Percentiles rank a stretch among this genome's conserved stretches.
Evolutionary conservation across 2,329 filamentous ascomycete species (phyloP).

Genomic region (Phyllosticta paracitricarpa): DNA sequence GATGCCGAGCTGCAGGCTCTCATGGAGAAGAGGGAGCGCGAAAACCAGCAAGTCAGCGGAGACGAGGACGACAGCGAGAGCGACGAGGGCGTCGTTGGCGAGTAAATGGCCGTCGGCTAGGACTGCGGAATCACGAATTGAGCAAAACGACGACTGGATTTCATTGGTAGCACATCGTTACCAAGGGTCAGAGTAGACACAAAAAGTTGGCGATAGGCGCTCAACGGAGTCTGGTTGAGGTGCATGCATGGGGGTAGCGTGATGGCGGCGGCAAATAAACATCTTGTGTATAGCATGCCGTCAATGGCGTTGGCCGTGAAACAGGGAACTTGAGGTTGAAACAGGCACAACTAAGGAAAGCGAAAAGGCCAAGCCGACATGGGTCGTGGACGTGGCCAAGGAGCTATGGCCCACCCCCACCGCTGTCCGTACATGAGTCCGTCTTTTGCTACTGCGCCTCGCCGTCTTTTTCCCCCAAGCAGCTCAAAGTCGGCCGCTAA

Average conservation of each 20-base stretch:
- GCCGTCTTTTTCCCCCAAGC: slow-evolving; percentile 2
- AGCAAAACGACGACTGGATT: background rate
- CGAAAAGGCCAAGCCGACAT: background rate
- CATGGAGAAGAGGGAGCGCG: slow-evolving; percentile 97
- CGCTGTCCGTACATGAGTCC: background rate
- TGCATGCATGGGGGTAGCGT: background rate
- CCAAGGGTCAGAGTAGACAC: background rate
- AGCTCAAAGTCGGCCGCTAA: background rate
- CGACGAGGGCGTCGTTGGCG: slow-evolving; percentile 62
- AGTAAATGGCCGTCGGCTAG: background rate
- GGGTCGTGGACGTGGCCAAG: background rate
- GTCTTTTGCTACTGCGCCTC: background rate
- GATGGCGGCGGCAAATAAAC: background rate
- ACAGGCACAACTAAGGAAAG: background rate
- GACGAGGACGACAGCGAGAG: slow-evolving; percentile 95
- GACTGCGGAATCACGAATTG: background rate
- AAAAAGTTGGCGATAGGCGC: slow-evolving; percentile 5
- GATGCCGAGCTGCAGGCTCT: slow-evolving; percentile 93
- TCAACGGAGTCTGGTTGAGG: background rate
- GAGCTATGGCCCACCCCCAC: slow-evolving; percentile 10
- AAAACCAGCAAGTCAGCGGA: slow-evolving; percentile 96
- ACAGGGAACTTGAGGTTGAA: background rate
- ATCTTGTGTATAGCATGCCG: background rate
- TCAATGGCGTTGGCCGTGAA: background rate
- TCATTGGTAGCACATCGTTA: background rate